phyloP scores from a whole-genome alignment of 164 flowering plant genomes.

The Taxillus chinensis region DNA sequence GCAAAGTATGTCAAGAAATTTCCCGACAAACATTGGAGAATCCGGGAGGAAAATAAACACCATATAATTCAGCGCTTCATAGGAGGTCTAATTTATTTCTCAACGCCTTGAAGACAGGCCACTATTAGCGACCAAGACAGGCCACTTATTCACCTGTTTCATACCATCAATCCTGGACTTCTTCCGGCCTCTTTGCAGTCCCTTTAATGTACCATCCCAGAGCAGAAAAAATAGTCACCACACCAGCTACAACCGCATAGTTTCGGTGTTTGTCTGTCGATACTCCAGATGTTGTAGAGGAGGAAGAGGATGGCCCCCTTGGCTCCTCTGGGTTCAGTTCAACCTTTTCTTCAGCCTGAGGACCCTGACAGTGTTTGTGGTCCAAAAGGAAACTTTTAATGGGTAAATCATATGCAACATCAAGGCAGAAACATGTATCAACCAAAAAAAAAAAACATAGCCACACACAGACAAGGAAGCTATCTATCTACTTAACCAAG shows the following conservation, averaged over 20 bases:
- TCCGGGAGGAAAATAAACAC: too few relatives aligned
- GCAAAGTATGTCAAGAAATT: too few relatives aligned
- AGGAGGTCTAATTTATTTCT: too few relatives aligned
- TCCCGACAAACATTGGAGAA: too few relatives aligned
- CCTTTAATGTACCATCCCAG: conserved; percentile 69
- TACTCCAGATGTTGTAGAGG: conserved; percentile 42
- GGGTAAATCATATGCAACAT: neutral
- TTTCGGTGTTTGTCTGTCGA: conserved; percentile 72
- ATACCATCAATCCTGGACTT: conserved; percentile 45
- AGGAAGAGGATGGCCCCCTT: conserved; percentile 25
- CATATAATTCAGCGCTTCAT: too few relatives aligned
- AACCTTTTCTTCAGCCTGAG: conserved; percentile 49
- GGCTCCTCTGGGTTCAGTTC: conserved; percentile 33
- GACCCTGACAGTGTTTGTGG: conserved; percentile 35
- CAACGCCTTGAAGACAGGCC: neutral
- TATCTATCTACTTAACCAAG: too few relatives aligned
- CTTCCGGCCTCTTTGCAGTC: conserved; percentile 46
- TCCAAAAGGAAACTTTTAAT: neutral
- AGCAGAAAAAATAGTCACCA: conserved; percentile 35
- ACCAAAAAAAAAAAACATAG: neutral
- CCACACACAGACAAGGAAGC: too few relatives aligned
- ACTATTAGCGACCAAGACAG: neutral
- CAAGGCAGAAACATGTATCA: neutral
- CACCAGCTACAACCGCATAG: conserved; percentile 73
- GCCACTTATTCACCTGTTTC: neutral